phyloP scores from a whole-genome alignment of 1,284 basidiomycete genomes.

The Apiotrichum montevideense region DNA sequence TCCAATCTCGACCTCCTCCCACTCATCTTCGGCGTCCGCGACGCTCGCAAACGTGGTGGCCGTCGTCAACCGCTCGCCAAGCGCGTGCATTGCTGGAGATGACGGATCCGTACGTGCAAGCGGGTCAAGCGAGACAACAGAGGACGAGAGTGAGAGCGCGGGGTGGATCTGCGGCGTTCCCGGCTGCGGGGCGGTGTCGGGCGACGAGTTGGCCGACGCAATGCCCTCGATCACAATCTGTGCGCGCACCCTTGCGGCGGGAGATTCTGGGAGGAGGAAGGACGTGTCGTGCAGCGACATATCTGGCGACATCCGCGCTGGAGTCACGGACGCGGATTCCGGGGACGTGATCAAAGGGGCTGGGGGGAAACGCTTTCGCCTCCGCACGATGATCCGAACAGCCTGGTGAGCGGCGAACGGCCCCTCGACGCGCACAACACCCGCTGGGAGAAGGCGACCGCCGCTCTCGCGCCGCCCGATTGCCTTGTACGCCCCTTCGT shows the following conservation, averaged over 20 bases:
- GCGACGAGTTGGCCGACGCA: conserved; percentile 7
- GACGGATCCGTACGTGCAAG: conserved; percentile 30
- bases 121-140: conserved; percentile 45
- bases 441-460: conserved; percentile 81
- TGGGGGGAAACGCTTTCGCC: conserved; percentile 26
- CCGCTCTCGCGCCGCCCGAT: conserved; percentile 79
- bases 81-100: conserved; percentile 30
- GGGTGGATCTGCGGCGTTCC: conserved; percentile 44
- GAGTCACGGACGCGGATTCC: conserved; percentile 18
- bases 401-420: conserved; percentile 91
- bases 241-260: conserved; percentile 2
- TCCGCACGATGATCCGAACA: conserved; percentile 70
- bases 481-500: conserved; percentile 79
- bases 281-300: background rate
- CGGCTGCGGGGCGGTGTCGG: conserved; percentile 22
- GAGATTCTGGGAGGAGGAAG: conserved; percentile 3
- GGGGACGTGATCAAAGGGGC: conserved; percentile 35
- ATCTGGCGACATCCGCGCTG: conserved; percentile 10
- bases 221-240: conserved; percentile 1
- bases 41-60: background rate
- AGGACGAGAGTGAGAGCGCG: conserved; percentile 40
- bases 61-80: background rate
- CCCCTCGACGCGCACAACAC: conserved; percentile 79
- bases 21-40: conserved; percentile 45
- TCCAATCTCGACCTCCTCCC: conserved; percentile 83